Evolutionary conservation across 2,329 filamentous ascomycete genomes (phyloP).

Genomic region (Ophiosphaerella korrae): DNA sequence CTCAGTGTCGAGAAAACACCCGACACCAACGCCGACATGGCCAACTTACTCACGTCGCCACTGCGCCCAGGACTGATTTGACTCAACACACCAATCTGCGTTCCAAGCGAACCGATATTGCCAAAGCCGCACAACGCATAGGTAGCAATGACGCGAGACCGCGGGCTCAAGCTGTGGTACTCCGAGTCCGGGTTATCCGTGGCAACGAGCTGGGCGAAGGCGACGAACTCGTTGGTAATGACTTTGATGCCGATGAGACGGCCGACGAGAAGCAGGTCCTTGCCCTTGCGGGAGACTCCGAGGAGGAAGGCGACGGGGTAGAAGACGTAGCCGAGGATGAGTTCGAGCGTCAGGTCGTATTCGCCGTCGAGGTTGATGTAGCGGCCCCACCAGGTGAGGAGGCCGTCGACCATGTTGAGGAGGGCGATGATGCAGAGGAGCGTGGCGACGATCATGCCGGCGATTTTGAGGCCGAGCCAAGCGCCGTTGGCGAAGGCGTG

Average conservation of each 20-base stretch:
- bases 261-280: conserved; percentile 70
- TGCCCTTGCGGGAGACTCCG: conserved; percentile 68
- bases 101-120: conserved; percentile 85
- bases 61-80: conserved; percentile 77
- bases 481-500: conserved; percentile 85
- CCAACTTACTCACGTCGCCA: conserved; percentile 76
- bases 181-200: conserved; percentile 46
- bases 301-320: conserved; percentile 82
- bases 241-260: conserved; percentile 85
- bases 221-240: conserved; percentile 83
- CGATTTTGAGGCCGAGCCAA: conserved; percentile 86
- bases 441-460: conserved; percentile 77
- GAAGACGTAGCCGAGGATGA: conserved; percentile 77
- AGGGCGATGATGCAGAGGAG: conserved; percentile 84
- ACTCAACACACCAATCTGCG: conserved; percentile 85
- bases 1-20: conserved; percentile 81
- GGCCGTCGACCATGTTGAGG: conserved; percentile 73
- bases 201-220: conserved; percentile 64
- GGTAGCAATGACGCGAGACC: conserved; percentile 80
- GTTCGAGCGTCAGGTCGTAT: conserved; percentile 72
- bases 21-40: conserved; percentile 75
- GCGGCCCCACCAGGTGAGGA: conserved; percentile 82
- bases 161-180: conserved; percentile 67
- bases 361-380: conserved; percentile 74
- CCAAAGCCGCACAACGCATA: conserved; percentile 79